Conservation (phyloP, 2,329 filamentous ascomycete genomes). For the Pseudogymnoascus sp. region DNA sequence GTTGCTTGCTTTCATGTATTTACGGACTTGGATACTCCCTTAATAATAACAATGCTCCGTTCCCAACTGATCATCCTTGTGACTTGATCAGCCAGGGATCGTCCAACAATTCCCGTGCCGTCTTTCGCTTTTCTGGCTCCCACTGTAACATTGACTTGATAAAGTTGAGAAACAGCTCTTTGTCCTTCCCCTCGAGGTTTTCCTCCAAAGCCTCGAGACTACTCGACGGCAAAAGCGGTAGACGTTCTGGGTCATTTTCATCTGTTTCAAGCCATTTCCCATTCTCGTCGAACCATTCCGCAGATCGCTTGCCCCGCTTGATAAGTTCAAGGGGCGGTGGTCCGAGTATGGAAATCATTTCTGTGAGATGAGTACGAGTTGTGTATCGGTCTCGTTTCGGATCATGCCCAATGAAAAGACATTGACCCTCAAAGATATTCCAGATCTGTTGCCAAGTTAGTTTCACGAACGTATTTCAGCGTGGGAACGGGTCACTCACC, state of each 20-base stretch:
- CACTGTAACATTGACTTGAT: conserved; percentile 15
- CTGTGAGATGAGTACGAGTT: conserved; percentile 16
- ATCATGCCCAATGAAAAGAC: conserved; percentile 15
- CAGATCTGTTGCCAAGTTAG: conserved; percentile 14
- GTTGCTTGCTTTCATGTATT: neutral
- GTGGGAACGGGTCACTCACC: conserved; percentile 14
- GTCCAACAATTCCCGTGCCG: conserved; percentile 13
- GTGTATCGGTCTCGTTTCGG: conserved; percentile 13
- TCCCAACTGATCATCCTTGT: conserved; percentile 8
- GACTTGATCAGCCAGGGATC: conserved; percentile 14
- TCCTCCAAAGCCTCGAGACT: conserved; percentile 14
- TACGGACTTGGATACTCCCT: neutral
- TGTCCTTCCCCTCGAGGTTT: conserved; percentile 14
- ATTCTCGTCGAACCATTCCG: conserved; percentile 14
- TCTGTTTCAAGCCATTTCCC: conserved; percentile 15
- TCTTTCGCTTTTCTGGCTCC: conserved; percentile 17
- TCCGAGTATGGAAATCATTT: conserved; percentile 17
- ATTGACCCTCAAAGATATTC: conserved; percentile 17
- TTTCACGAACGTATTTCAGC: conserved; percentile 4
- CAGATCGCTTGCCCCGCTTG: conserved; percentile 11
- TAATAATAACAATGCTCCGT: neutral
- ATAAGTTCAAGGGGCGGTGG: conserved; percentile 14
- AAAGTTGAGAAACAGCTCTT: conserved; percentile 16
- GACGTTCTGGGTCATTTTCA: conserved; percentile 12
- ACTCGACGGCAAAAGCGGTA: conserved; percentile 14